These are phyloP conservation scores for Geranium rotundifolium DNA, from an alignment of 345 rosid species.

Conservation along the genomic window DNA sequence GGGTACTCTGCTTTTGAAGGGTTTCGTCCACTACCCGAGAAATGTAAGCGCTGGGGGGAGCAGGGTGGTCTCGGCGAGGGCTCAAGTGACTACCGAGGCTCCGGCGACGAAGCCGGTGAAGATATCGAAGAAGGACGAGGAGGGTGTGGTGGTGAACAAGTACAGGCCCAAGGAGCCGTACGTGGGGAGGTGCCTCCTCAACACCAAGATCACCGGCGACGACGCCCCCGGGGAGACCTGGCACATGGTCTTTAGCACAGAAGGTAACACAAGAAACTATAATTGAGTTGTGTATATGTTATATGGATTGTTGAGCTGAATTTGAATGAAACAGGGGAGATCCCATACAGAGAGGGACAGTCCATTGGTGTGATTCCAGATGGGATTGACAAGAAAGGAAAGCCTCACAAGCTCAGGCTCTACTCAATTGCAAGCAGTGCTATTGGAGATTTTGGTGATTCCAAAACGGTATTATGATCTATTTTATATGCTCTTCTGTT, in stretches of 20 bases:
- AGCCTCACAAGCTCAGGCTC: conserved; percentile 92
- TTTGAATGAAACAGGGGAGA: conserved; percentile 40
- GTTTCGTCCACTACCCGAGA: conserved; percentile 4
- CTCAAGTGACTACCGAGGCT: conserved; percentile 75
- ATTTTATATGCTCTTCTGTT: too few relatives aligned
- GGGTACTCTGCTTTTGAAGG: neutral
- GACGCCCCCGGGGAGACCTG: conserved; percentile 99
- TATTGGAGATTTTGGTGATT: conserved; percentile 94
- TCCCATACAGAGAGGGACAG: conserved; percentile 98
- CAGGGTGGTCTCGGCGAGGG: conserved; percentile 49
- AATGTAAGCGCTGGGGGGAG: conserved; percentile 31
- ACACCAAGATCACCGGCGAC: conserved; percentile 96
- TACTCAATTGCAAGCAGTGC: conserved; percentile 99
- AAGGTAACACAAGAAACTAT: too few relatives aligned
- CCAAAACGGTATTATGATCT: conserved; percentile 90
- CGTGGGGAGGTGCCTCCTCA: conserved; percentile 74
- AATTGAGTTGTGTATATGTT: too few relatives aligned
- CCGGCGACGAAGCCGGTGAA: conserved; percentile 61
- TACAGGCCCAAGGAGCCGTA: conserved; percentile 92
- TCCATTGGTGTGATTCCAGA: conserved; percentile 87
- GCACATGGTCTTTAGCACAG: conserved; percentile 98
- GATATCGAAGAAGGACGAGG: conserved; percentile 74
- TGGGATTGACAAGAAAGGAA: conserved; percentile 86
- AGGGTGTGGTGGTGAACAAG: conserved; percentile 83
- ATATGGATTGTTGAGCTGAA: too few relatives aligned